Evolutionary conservation across 1,284 basidiomycete genomes (phyloP).

Genomic region (Mrakiaceae sp.): DNA sequence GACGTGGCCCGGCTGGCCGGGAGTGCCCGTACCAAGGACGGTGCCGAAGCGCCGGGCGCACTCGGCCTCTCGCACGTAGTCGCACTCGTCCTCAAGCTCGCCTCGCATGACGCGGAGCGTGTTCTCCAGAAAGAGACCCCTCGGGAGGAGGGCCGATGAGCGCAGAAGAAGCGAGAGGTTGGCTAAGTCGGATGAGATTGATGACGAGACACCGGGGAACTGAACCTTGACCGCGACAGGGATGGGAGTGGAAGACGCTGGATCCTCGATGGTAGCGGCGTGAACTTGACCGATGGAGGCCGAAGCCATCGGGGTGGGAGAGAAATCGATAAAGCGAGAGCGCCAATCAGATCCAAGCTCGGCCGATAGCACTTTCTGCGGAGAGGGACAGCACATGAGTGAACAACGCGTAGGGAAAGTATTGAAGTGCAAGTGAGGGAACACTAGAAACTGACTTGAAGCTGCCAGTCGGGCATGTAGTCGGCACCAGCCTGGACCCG

Average conservation of each 20-base stretch:
- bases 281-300: conserved; percentile 98
- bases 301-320: conserved; percentile 81
- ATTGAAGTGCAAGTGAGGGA: not conserved
- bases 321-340: conserved; percentile 60
- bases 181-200: conserved; percentile 75
- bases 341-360: conserved; percentile 71
- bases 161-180: conserved; percentile 76
- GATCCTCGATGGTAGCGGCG: conserved; percentile 49
- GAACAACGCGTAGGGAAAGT: no score
- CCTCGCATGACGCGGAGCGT: conserved; percentile 79
- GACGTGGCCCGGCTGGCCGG: conserved; percentile 27
- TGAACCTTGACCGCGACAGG: conserved; percentile 87
- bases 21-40: conserved; percentile 41
- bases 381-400: not conserved
- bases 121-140: conserved; percentile 77
- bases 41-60: conserved; percentile 55
- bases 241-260: conserved; percentile 19
- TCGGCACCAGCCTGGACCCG: conserved; percentile 91
- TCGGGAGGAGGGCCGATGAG: conserved; percentile 68
- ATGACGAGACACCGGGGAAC: conserved; percentile 81
- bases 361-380: conserved; percentile 58
- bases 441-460: conserved; percentile 52
- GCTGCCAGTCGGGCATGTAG: conserved; percentile 98
- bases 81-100: conserved; percentile 90
- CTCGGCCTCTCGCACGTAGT: conserved; percentile 78